Percentiles rank a stretch among this genome's conserved stretches.
These are phyloP conservation scores for Ophiobolus disseminans DNA, from an alignment of 2,329 filamentous ascomycete species.

Conservation along the genomic window DNA sequence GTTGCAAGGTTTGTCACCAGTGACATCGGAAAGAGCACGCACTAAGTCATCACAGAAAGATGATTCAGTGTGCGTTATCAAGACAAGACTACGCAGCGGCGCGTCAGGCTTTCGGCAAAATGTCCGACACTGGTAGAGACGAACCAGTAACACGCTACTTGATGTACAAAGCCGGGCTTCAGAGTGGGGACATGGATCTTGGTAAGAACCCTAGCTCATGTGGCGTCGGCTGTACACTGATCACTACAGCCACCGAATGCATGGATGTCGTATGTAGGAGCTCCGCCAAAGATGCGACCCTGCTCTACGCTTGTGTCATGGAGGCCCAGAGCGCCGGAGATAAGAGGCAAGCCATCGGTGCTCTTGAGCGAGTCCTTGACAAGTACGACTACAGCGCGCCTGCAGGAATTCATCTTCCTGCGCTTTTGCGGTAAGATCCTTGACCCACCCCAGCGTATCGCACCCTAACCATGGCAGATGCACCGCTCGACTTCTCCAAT, in stretches of 20 bases:
- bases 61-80: conserved; percentile 73
- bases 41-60: conserved; percentile 63
- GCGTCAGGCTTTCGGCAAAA: conserved; percentile 62
- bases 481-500: conserved; percentile 55
- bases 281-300: conserved; percentile 62
- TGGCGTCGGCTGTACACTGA: conserved; percentile 10
- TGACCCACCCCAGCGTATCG: conserved; percentile 26
- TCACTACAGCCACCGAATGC: conserved; percentile 63
- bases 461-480: conserved; percentile 41
- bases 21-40: background rate
- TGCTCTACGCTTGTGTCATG: conserved; percentile 80
- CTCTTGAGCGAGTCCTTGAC: conserved; percentile 67
- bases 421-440: conserved; percentile 67
- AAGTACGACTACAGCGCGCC: conserved; percentile 59
- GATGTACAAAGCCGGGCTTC: conserved; percentile 75
- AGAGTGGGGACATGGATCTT: conserved; percentile 62
- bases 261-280: conserved; percentile 66
- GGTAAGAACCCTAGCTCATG: conserved; percentile 44
- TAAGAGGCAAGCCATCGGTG: conserved; percentile 64
- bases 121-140: conserved; percentile 65
- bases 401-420: conserved; percentile 64
- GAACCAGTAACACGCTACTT: conserved; percentile 75
- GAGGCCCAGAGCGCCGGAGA: conserved; percentile 75
- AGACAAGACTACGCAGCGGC: conserved; percentile 63
- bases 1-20: conserved; percentile 63